Evolutionary conservation across 805 yeast genomes (phyloP), one percentile per base, ranked within the genome.

Genomic region (Lipomyces sp.): DNA sequence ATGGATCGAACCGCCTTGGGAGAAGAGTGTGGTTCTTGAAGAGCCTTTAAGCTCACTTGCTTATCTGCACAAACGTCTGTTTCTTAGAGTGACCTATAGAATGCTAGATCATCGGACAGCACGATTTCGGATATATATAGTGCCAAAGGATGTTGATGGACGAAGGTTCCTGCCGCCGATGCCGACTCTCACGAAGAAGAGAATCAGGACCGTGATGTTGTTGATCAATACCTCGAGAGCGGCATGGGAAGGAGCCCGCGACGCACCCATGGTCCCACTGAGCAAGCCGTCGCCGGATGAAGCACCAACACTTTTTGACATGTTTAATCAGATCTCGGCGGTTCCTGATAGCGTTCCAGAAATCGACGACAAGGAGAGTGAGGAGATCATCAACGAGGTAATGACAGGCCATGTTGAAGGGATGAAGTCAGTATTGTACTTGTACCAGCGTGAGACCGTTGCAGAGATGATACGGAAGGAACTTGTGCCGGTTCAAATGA

Each of bases 381-480:
- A 64, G n/a, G 73, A 72, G 1, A 34, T 73, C 6, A 64, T 75
- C 7, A 65, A 65, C 8, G 67, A 66, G 32, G 72, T 80, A 15
- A 62, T 76, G 48, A 69, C 75, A 45, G 75, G 77, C 58, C 75
- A 75, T 8, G 74, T 82, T 8, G 73, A 75, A 0, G 91, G 90
- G 0, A 77, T 88, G 59, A 80, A 77, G 55, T 82, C 89, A 24
- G 64, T 70, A 0, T 76, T 88, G 11, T 88, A 87, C 72, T 80
- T 81, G 2, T 88, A 86, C 71, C 92, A 88, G 73, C 74, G 81
- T n/a, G 81, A 84, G 59, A 86, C 92, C 0, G 80, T 88, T 5
- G 80, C 83, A 1, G 84, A 83, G 70, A 88, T 88, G 92, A 75
- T 82, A 35, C 83, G 81, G 60, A 82, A 80, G 69, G 92, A 88